Evolutionary conservation across 768 basidiomycete genomes (phyloP).

Genomic region (Harrya chromipes): DNA sequence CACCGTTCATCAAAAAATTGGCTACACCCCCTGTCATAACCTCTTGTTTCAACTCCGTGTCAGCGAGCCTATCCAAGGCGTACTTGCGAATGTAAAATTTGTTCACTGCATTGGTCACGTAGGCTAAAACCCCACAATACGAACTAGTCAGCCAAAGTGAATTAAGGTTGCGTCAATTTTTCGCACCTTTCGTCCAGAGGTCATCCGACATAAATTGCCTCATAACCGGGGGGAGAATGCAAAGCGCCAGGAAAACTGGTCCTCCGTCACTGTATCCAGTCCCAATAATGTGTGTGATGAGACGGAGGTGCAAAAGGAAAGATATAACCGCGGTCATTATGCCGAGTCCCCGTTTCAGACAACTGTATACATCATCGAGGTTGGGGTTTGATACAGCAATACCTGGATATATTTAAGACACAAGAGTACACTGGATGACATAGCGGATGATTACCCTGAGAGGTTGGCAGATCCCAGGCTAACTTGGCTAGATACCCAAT

Average conservation of each 20-base stretch:
- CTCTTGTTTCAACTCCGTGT: constrained; percentile 15
- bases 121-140: constrained; percentile 6
- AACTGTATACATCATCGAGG: constrained; percentile 2
- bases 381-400: background rate
- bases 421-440: background rate
- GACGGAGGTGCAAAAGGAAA: constrained; percentile 22
- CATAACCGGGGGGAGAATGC: constrained; percentile 12
- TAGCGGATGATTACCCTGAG: constrained; percentile 14
- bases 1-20: constrained; percentile 14
- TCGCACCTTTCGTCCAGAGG: constrained; percentile 23
- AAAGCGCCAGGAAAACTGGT: constrained; percentile 19
- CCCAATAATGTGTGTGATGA: constrained; percentile 19
- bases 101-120: constrained; percentile 16
- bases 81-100: constrained; percentile 21
- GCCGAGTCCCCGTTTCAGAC: constrained; percentile 8
- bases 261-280: constrained; percentile 16
- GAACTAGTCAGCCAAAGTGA: background rate
- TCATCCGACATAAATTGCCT: background rate
- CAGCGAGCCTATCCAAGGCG: constrained; percentile 11
- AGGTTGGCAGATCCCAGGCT: constrained; percentile 19
- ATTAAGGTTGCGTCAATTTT: too few species aligned
- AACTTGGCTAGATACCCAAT: constrained; percentile 12
- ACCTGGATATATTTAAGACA: constrained; percentile 6
- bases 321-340: constrained; percentile 14
- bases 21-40: constrained; percentile 21